Evolutionary conservation across 2,329 filamentous ascomycete genomes (phyloP), one percentile per base, ranked within the genome.

Genomic region (Chaetomium strumarium): DNA sequence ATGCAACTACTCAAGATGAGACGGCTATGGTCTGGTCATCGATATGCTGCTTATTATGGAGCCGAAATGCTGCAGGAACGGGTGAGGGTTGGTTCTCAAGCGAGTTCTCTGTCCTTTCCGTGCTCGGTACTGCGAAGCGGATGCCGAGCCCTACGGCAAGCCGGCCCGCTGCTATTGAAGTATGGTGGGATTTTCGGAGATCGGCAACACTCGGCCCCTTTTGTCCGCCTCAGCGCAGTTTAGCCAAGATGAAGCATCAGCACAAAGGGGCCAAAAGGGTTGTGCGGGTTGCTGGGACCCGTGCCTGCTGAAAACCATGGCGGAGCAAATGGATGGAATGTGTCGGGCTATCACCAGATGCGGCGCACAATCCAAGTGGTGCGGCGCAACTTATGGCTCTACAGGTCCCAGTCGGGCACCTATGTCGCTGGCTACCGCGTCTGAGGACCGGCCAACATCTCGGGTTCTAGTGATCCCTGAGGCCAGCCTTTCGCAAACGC

Each of bases 1-100:
- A 55, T 46, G 49, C 56, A 58, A 51, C 61, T 53, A 63, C 60
- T 55, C 58, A 57, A 63, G 33, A 53, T 57, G 58, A 63, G 55
- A 55, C 49, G 57, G 46, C 43, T 29, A 41, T 56, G 56, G 58
- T 53, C 19, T 17, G 38, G 41, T 34, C 19, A n/a, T 33, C 31
- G 52, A 53, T 24, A 58, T 30, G 49, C 49, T 51, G 49, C 49
- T 11, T 41, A 40, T 37, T 14, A 29, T 29, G 41, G 9, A 17
- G 8, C 12, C 17, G 13, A 7, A 39, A 43, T 57, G 50, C 52
- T 60, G 60, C 62, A 60, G 62, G 53, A 61, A 60, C 58, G 48
- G 55, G 51, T 58, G 56, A 55, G 55, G 49, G 51, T 39, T 8
- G 52, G 55, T 51, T 51, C 62, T 61, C 59, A 64, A 64, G 63